Evolutionary conservation across 768 basidiomycete species (phyloP).

Genomic region (Lactifluus echinatus): DNA sequence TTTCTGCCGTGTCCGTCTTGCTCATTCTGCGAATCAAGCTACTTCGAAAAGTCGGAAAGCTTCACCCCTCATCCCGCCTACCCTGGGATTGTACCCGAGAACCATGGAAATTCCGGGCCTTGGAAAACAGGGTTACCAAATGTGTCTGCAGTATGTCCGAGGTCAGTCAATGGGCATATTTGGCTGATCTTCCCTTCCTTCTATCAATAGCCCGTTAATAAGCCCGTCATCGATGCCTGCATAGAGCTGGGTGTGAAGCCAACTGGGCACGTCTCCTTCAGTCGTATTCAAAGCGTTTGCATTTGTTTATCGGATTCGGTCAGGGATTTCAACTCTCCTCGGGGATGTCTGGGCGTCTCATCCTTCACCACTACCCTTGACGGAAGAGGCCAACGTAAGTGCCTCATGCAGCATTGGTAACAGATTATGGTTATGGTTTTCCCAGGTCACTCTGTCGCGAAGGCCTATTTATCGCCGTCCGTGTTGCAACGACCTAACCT

Average conservation of each 20-base stretch:
- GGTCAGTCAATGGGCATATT: not conserved
- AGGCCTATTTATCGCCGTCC: conserved; percentile 2
- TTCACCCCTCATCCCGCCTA: not conserved
- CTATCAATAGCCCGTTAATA: not conserved
- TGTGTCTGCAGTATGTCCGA: not conserved
- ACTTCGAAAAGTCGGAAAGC: conserved; percentile 5
- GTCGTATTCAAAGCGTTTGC: no score
- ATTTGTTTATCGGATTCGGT: not conserved
- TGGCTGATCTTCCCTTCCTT: not conserved
- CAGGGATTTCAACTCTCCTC: conserved; percentile 7
- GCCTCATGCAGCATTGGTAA: not conserved
- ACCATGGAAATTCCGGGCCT: not conserved
- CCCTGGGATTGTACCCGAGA: not conserved
- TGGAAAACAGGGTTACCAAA: not conserved
- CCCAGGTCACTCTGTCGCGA: conserved; percentile 4
- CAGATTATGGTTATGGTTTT: not conserved
- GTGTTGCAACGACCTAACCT: conserved; percentile 25
- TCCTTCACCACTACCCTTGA: not conserved
- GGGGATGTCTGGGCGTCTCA: not conserved
- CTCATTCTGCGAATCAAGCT: not conserved
- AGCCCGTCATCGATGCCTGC: not conserved
- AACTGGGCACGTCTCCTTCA: not conserved
- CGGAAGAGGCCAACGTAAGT: conserved; percentile 4
- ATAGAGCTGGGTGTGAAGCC: conserved; percentile 4
- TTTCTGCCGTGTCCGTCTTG: not conserved